Conservation (phyloP, 2,329 filamentous ascomycete species). For the Paradendryphiella salina region DNA sequence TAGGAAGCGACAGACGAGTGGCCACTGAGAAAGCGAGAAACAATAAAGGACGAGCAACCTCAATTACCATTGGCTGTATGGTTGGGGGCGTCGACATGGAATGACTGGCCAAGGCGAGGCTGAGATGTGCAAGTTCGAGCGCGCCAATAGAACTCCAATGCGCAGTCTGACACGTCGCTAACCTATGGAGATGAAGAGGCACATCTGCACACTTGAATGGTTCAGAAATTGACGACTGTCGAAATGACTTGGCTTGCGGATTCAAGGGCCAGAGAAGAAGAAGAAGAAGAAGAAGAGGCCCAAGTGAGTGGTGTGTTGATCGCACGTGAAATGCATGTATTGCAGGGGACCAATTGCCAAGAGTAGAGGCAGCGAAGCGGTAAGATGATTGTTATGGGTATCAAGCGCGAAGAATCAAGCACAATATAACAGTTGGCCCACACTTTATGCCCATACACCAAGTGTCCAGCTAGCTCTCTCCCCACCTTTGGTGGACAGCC, state of each 20-base stretch:
- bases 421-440: background rate
- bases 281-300: too few relatives aligned
- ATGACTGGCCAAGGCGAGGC: background rate
- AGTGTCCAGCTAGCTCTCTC: slow-evolving; percentile 47
- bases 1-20: background rate
- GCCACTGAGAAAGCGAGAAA: too few relatives aligned
- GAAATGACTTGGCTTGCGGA: too few relatives aligned
- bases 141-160: background rate
- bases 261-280: too few relatives aligned
- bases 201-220: background rate
- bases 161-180: background rate
- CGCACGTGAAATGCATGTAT: too few relatives aligned
- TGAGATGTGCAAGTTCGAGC: background rate
- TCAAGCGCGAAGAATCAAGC: slow-evolving; percentile 7
- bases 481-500: slow-evolving; percentile 38
- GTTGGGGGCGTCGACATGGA: too few relatives aligned
- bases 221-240: too few relatives aligned
- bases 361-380: background rate
- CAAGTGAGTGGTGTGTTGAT: too few relatives aligned
- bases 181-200: background rate
- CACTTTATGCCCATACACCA: slow-evolving; percentile 44
- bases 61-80: too few relatives aligned
- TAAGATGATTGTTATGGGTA: slow-evolving; percentile 11
- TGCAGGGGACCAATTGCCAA: background rate
- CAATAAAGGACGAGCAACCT: too few relatives aligned